A percentile compares a stretch with the other conserved stretches of the same genome.
Evolutionary conservation across 2,329 filamentous ascomycete species (phyloP).

Genomic region (Aspergillus tanneri): DNA sequence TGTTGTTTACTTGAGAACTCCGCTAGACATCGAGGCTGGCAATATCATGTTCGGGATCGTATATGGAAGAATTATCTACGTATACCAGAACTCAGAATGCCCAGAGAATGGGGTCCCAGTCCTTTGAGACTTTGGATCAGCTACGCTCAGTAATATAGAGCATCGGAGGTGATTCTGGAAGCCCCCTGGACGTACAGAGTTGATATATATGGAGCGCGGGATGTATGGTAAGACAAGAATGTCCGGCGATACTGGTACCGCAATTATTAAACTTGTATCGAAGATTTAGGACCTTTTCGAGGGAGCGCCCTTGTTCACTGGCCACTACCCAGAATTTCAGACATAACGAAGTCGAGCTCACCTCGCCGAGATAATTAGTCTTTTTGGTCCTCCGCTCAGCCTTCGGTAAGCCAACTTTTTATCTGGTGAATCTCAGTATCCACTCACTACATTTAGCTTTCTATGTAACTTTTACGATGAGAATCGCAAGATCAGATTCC

Average conservation of each 20-base stretch:
- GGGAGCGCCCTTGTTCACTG: constrained; percentile 46
- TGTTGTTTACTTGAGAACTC: constrained; percentile 10
- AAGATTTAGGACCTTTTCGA: constrained; percentile 54
- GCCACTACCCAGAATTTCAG: constrained; percentile 40
- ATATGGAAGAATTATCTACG: constrained; percentile 45
- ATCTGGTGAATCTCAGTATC: too few relatives aligned
- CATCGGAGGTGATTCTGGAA: constrained; percentile 49
- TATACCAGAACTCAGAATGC: constrained; percentile 42
- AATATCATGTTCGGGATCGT: constrained; percentile 49
- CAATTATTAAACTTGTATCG: background rate
- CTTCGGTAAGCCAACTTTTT: constrained; percentile 34
- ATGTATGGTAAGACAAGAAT: constrained; percentile 45
- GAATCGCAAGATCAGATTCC: constrained; percentile 23
- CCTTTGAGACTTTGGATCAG: constrained; percentile 53
- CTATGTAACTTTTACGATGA: constrained; percentile 29
- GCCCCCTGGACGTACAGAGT: constrained; percentile 48
- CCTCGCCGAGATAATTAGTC: constrained; percentile 49
- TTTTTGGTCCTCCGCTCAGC: constrained; percentile 45
- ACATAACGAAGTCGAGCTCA: constrained; percentile 47
- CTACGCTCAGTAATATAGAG: constrained; percentile 38
- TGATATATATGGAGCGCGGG: constrained; percentile 56
- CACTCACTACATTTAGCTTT: constrained; percentile 9
- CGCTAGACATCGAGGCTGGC: constrained; percentile 46
- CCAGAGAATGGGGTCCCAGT: constrained; percentile 36
- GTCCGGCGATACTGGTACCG: constrained; percentile 4